Base-by-base conservation (phyloP, 2,329 filamentous ascomycete species). In the Pestalotiopsis sp. region DNA sequence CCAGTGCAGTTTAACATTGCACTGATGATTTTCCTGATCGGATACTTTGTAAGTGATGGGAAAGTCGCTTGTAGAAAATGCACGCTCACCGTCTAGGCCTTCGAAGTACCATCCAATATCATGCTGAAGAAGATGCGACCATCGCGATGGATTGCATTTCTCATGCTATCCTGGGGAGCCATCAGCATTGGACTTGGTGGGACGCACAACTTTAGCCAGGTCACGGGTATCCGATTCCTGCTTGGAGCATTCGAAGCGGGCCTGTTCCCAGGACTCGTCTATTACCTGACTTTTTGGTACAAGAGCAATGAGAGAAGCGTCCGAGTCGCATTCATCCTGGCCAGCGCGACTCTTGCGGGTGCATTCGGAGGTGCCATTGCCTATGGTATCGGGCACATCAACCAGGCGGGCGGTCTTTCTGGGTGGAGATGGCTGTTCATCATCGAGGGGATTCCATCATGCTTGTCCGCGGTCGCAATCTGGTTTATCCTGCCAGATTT, bases 291-390 rank as follows among this genome's bases (percentile, higher is more conserved):
- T 0, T 88, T 93, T 69, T 94, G 92, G 85, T 94, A 94, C 77
- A 89, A 86, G 58, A 87, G 88, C 71, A 85, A 88, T 20, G 91
- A 94, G 78, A 85, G 92, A 3, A 91, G 90, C 24, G 79, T 93
- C n/a, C 85, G 92, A 4, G 89, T 93, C 2, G 90, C 90, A 2
- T 89, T 92, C 68, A 86, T 94, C 1, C 89, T 94, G 68, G 87
- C 90, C 17, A 88, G 84, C 17, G 89, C 71, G 1, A 91, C 92
- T 0, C 82, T 93, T 1, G 90, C 91, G 0, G 92, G 92, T 6
- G 92, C 92, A 14, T 93, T 89, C 71, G 91, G 92, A n/a, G 92
- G 92, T 3, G 84, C 92, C 1, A 86, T 94, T 6, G 92, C 92
- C 1, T 94, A 91, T 69, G 91, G 84, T 2, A 90, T 94, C 68